Evolutionary conservation across 805 yeast species (phyloP), one percentile per base, ranked within the genome.

Genomic region (Saccharomyces eubayanus): DNA sequence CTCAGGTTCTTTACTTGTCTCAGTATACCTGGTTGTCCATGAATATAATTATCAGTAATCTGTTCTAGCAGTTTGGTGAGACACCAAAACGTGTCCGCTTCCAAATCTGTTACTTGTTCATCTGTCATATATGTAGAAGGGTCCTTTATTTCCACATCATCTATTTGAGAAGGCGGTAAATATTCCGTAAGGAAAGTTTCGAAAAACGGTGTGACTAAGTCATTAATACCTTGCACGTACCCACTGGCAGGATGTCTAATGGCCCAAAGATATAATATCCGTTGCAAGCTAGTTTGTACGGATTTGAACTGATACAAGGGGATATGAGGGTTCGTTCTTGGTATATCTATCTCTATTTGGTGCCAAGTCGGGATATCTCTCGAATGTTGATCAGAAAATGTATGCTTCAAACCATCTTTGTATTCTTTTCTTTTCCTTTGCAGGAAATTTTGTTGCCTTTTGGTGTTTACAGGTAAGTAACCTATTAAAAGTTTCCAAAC

Each of bases 61-160:
- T 95, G 95, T 64, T 94, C 99, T 50, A 94, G 75, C 28, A 94
- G 75, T 64, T 92, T 84, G 3, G 97, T 86, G 54, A 94, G 74
- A 69, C 98, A 94, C 99, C 99, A 94, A 72, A 88, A 94, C 2
- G 96, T 85, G 71, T 94, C 99, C 1, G 97, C 97, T 66, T 94
- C 99, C 20, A 92, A 82, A 14, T 81, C 81, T 50, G 81, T 77
- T 46, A 85, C 68, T 16, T 85, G 83, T 47, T 83, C 81, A 28
- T 73, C 67, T 1, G 89, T 82, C 54, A 91, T 66, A 31, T 71
- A 67, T 6, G 72, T 71, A 1, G 67, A 70, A 0, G 96, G 89
- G 67, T 90, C 87, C 61, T 82, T 76, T 20, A 70, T 72, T 53
- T 81, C 87, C 16, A 85, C 76, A 48, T 75, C 72, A 28, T 70